Evolutionary conservation across 805 yeast genomes (phyloP).

Genomic region (Barnettozyma populi): DNA sequence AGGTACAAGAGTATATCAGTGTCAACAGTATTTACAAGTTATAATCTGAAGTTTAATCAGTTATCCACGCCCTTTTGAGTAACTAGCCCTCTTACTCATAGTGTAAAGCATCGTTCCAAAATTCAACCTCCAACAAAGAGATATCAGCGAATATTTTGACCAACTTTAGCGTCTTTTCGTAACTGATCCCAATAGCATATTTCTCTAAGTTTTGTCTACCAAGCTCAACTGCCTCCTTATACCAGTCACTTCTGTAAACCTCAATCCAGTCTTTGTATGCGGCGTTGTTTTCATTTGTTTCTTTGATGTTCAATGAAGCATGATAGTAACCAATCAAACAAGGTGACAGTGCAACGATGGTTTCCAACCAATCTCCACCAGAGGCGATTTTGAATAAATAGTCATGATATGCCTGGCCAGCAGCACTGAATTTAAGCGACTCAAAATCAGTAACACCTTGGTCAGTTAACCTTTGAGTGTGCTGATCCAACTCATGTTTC

Average conservation of each 20-base stretch:
- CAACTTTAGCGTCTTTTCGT: conserved; percentile 43
- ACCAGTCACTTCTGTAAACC: conserved; percentile 58
- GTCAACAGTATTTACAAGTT: conserved; percentile 9
- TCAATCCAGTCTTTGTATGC: conserved; percentile 49
- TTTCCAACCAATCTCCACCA: conserved; percentile 54
- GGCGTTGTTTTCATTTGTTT: conserved; percentile 28
- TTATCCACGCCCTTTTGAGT: too few relatives aligned
- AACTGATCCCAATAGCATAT: conserved; percentile 35
- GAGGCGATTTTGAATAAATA: conserved; percentile 51
- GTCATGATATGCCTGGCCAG: conserved; percentile 56
- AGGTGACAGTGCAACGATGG: conserved; percentile 66
- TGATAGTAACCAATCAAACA: conserved; percentile 61
- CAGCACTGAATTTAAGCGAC: conserved; percentile 44
- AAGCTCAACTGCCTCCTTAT: conserved; percentile 41
- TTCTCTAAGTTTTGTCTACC: conserved; percentile 47
- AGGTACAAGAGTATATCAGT: conserved; percentile 16
- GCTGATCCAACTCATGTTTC: conserved; percentile 50
- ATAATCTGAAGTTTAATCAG: neutral
- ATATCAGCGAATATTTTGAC: conserved; percentile 56
- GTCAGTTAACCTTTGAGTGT: conserved; percentile 43
- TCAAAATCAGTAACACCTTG: conserved; percentile 41
- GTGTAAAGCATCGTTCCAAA: conserved; percentile 54
- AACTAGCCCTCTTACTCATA: conserved; percentile 2
- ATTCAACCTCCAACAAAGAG: conserved; percentile 53
- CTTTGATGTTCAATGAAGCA: conserved; percentile 37